phyloP scores from a whole-genome alignment of 768 basidiomycete genomes.

The Royoungia palumana region DNA sequence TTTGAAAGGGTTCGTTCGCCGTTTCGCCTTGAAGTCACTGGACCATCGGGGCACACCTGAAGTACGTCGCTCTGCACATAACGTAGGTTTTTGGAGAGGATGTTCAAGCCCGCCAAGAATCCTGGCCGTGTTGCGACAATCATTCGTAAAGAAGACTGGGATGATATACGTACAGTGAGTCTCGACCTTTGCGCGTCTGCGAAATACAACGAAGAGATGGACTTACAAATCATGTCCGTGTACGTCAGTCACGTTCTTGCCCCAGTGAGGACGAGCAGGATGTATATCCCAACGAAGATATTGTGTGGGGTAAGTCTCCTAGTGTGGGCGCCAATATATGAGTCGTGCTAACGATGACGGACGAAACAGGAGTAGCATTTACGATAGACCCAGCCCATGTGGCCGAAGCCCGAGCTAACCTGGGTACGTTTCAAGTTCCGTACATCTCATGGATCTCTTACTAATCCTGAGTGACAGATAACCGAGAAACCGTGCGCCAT shows the following conservation, averaged over 20 bases:
- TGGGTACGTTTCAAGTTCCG: slow-evolving; percentile 59
- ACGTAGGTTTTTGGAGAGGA: no score
- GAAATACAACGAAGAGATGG: background rate
- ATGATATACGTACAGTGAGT: slow-evolving; percentile 58
- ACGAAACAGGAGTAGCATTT: slow-evolving; percentile 64
- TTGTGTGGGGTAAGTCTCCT: slow-evolving; percentile 57
- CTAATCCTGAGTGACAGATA: slow-evolving; percentile 42
- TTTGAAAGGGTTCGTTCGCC: slow-evolving; percentile 80
- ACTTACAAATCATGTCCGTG: background rate
- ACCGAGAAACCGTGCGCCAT: slow-evolving; percentile 66
- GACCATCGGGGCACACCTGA: slow-evolving; percentile 89
- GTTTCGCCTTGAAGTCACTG: slow-evolving; percentile 86
- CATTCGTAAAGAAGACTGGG: slow-evolving; percentile 84
- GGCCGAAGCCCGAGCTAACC: slow-evolving; percentile 70
- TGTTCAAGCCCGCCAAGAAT: slow-evolving; percentile 34
- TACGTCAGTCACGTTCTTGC: background rate
- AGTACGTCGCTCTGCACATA: slow-evolving; percentile 34
- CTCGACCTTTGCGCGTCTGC: background rate
- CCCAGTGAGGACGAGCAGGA: slow-evolving; percentile 9
- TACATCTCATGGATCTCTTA: background rate
- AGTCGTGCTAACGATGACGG: background rate
- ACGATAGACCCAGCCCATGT: slow-evolving; percentile 75
- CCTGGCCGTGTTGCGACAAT: slow-evolving; percentile 84
- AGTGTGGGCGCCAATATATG: no score
- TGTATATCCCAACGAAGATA: slow-evolving; percentile 18